phyloP scores from a whole-genome alignment of 805 yeast genomes.

The Danielia reshetovae region DNA sequence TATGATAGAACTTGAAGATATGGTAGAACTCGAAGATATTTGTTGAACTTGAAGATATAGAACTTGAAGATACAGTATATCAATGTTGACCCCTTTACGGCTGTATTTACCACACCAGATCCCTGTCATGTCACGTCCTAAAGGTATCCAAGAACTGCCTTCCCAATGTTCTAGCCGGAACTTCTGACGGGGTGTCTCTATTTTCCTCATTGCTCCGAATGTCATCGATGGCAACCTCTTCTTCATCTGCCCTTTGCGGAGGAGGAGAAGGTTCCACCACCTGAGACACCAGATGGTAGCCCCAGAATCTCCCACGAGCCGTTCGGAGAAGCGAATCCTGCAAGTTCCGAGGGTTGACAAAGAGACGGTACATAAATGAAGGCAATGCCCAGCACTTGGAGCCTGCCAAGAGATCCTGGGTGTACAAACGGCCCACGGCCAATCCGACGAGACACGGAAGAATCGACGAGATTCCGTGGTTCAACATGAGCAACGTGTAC shows the following conservation, averaged over 20 bases:
- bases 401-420: constrained; percentile 43
- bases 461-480: constrained; percentile 38
- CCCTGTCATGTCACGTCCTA: too few relatives aligned
- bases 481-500: constrained; percentile 37
- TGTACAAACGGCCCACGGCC: constrained; percentile 41
- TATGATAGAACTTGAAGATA: too few relatives aligned
- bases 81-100: too few relatives aligned
- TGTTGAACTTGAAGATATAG: constrained; percentile 62
- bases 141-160: constrained; percentile 60
- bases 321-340: constrained; percentile 5
- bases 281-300: constrained; percentile 11
- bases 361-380: constrained; percentile 20
- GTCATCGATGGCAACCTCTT: constrained; percentile 21
- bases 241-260: constrained; percentile 16
- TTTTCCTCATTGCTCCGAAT: constrained; percentile 10
- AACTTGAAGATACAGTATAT: not conserved
- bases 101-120: too few relatives aligned
- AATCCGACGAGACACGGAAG: constrained; percentile 39
- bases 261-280: constrained; percentile 4
- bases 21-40: too few relatives aligned
- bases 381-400: constrained; percentile 32
- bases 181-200: constrained; percentile 37
- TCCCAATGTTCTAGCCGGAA: constrained; percentile 59
- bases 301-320: constrained; percentile 6
- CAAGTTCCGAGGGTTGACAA: constrained; percentile 24